phyloP scores from a whole-genome alignment of 2,329 filamentous ascomycete species.

The Xylaria sp. region DNA sequence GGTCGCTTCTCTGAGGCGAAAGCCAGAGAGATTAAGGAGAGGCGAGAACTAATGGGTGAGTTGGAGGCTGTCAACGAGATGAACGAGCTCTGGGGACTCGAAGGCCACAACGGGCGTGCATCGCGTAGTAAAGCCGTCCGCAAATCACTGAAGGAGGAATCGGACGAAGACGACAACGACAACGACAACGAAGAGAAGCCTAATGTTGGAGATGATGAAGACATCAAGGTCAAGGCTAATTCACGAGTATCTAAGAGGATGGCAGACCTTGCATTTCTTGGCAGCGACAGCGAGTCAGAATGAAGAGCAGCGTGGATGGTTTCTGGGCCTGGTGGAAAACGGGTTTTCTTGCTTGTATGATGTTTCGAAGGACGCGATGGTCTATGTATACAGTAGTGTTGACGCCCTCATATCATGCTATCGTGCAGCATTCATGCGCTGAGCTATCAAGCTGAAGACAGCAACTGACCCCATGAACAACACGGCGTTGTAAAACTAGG shows the following conservation, averaged over 20 bases:
- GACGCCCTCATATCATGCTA: conserved; percentile 17
- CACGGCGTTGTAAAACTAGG: conserved; percentile 97
- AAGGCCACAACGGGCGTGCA: conserved; percentile 52
- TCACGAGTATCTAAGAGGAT: conserved; percentile 58
- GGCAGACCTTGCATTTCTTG: conserved; percentile 73
- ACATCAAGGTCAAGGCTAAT: conserved; percentile 46
- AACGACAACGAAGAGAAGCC: conserved; percentile 48
- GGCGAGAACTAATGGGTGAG: conserved; percentile 84
- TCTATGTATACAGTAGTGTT: background rate
- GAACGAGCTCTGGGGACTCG: conserved; percentile 78
- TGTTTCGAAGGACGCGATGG: conserved; percentile 15
- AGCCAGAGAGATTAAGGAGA: conserved; percentile 87
- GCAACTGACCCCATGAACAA: conserved; percentile 97
- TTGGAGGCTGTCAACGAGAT: conserved; percentile 87
- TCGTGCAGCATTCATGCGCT: conserved; percentile 74
- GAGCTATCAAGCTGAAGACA: conserved; percentile 91
- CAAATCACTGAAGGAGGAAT: conserved; percentile 54
- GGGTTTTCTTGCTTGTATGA: conserved; percentile 10
- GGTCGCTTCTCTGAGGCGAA: conserved; percentile 88
- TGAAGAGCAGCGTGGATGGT: conserved; percentile 40
- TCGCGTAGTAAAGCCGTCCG: conserved; percentile 56
- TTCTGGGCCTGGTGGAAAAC: background rate
- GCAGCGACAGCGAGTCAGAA: conserved; percentile 75
- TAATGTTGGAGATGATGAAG: conserved; percentile 49
- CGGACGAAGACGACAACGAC: conserved; percentile 51